phyloP scores from a whole-genome alignment of 768 basidiomycete genomes.

The Termitomyces sp. region DNA sequence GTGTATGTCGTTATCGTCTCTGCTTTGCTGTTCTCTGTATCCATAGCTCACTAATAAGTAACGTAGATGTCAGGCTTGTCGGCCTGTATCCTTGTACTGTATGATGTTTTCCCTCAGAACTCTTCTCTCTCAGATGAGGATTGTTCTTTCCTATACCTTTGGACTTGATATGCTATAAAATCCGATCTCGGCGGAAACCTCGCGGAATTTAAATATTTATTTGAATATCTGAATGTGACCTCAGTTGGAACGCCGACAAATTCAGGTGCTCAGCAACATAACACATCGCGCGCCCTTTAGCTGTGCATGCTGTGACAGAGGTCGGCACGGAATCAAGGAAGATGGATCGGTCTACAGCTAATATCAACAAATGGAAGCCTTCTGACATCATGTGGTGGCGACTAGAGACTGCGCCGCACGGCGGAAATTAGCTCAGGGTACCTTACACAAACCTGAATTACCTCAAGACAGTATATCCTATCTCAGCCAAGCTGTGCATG shows the following conservation, averaged over 20 bases:
- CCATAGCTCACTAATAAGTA: slow-evolving; percentile 6
- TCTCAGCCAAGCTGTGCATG: not conserved
- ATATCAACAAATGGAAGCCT: not conserved
- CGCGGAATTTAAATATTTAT: not conserved
- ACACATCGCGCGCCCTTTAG: not conserved
- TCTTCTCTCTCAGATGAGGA: not conserved
- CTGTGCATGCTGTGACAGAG: not conserved
- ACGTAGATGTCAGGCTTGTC: not conserved
- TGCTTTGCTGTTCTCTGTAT: slow-evolving; percentile 4
- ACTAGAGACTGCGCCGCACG: not conserved
- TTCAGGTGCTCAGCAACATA: not conserved
- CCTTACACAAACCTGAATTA: not conserved
- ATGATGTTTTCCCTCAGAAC: not conserved
- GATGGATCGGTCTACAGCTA: not conserved
- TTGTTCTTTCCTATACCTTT: not conserved
- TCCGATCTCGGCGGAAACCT: no score
- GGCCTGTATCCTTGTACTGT: not conserved
- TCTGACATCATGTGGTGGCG: not conserved
- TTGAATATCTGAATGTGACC: no score
- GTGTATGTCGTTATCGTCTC: not conserved
- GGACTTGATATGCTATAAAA: not conserved
- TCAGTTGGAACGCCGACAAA: not conserved
- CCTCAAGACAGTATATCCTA: not conserved
- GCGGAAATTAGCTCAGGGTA: not conserved
- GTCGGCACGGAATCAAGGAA: not conserved